These are phyloP conservation scores for Myxozyma melibiosi DNA, from an alignment of 805 yeast genomes.

Conservation along the genomic window DNA sequence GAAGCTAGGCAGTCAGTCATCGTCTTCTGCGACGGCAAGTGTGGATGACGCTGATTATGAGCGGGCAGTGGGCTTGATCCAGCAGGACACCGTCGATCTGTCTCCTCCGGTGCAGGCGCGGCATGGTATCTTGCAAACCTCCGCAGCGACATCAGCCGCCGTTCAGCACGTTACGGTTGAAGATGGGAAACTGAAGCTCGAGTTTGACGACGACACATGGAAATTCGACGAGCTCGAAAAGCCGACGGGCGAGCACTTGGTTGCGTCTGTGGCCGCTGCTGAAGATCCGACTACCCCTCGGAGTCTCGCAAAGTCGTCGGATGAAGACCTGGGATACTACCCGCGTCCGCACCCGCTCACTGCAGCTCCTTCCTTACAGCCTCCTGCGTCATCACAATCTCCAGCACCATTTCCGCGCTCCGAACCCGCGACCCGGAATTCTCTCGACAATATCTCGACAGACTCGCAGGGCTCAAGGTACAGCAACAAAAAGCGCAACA, in stretches of 20 bases:
- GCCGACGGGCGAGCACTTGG: not conserved
- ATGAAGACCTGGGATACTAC: too few relatives aligned
- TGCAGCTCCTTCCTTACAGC: too few relatives aligned
- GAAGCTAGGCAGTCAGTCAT: not conserved
- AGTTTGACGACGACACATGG: conserved; percentile 10
- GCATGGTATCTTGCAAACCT: not conserved
- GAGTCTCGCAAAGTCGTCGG: too few relatives aligned
- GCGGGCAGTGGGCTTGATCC: conserved; percentile 1
- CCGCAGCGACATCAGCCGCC: not conserved
- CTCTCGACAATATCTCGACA: too few relatives aligned
- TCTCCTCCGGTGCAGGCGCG: not conserved
- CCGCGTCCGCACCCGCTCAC: too few relatives aligned
- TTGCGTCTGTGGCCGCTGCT: not conserved
- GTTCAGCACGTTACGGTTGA: conserved; percentile 15
- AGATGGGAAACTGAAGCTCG: conserved; percentile 21
- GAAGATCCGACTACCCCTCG: too few relatives aligned
- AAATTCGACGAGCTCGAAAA: conserved; percentile 1
- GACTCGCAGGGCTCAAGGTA: not conserved
- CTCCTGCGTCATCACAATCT: too few relatives aligned
- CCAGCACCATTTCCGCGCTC: too few relatives aligned
- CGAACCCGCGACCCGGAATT: too few relatives aligned
- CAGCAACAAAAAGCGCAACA: conserved; percentile 1
- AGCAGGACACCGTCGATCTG: conserved; percentile 6
- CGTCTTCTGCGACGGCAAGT: not conserved
- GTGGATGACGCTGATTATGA: not conserved